phyloP scores from a whole-genome alignment of 148 eudicot genomes.

The Oxyria digyna region DNA sequence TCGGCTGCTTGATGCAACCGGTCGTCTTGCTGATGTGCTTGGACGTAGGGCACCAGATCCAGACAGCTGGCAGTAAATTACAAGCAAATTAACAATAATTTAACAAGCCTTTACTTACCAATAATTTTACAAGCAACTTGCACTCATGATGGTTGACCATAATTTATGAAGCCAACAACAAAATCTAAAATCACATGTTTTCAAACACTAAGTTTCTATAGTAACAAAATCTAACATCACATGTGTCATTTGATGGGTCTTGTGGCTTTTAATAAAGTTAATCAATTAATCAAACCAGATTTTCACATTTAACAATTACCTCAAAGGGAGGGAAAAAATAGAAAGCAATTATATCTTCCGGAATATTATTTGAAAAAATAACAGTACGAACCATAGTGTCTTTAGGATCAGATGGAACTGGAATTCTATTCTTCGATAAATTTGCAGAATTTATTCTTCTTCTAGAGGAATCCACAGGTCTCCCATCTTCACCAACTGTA shows the following conservation, averaged over 20 bases:
- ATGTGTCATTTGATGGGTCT: background rate
- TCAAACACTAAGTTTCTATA: no score
- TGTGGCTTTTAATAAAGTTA: no score
- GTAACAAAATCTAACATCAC: no score
- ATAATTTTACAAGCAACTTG: background rate
- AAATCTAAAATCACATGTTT: no score
- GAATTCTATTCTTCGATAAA: constrained; percentile 52
- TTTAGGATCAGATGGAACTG: constrained; percentile 40
- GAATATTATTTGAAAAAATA: background rate
- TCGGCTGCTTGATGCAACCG: constrained; percentile 35
- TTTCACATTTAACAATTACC: background rate
- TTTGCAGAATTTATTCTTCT: constrained; percentile 37
- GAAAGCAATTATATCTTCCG: background rate
- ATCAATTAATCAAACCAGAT: background rate
- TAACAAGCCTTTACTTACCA: background rate
- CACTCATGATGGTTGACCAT: background rate
- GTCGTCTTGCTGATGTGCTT: constrained; percentile 27
- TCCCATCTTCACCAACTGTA: constrained; percentile 58
- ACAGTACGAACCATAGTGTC: constrained; percentile 25
- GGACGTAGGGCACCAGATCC: constrained; percentile 15
- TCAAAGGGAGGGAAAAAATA: background rate
- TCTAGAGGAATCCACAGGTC: constrained; percentile 47
- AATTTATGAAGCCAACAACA: no score
- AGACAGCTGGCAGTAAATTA: constrained; percentile 14
- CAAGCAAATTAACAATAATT: background rate